Evolutionary conservation across 176 grass and related monocot species (phyloP).

Genomic region (Coix lacrymajobi): DNA sequence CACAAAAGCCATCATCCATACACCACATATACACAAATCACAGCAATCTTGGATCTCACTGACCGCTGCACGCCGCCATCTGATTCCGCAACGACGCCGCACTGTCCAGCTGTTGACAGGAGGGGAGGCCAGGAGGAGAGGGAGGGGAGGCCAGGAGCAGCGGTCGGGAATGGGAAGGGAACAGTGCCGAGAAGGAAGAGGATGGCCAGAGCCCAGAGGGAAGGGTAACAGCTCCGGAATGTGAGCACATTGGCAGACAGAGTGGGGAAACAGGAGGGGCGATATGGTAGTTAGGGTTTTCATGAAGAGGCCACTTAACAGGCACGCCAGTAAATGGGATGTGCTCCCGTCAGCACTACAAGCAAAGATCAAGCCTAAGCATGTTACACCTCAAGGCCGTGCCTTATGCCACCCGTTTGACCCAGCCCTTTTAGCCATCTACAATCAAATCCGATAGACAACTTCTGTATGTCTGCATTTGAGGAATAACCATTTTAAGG

Average conservation of each 20-base stretch:
- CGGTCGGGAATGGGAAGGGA: background rate
- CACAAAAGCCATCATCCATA: background rate
- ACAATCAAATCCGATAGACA: background rate
- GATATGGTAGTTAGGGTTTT: background rate
- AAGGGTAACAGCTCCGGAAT: background rate
- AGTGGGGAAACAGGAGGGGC: background rate
- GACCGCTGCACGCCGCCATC: background rate
- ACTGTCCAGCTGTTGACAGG: background rate
- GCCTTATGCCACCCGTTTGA: background rate
- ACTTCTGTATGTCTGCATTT: constrained; percentile 9
- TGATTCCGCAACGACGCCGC: background rate
- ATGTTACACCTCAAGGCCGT: background rate
- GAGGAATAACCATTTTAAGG: background rate
- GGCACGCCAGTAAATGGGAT: background rate
- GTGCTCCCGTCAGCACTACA: background rate
- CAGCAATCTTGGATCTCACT: background rate
- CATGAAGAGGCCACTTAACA: background rate
- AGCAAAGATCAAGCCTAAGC: background rate
- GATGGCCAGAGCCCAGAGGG: background rate
- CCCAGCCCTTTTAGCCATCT: background rate
- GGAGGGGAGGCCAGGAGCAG: background rate
- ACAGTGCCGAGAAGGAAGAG: background rate
- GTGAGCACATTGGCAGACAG: background rate
- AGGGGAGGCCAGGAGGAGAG: background rate
- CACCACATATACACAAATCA: background rate